Evolutionary conservation across 192 early-diverging fungal genomes (phyloP).

Genomic region (Mortierella alpina): DNA sequence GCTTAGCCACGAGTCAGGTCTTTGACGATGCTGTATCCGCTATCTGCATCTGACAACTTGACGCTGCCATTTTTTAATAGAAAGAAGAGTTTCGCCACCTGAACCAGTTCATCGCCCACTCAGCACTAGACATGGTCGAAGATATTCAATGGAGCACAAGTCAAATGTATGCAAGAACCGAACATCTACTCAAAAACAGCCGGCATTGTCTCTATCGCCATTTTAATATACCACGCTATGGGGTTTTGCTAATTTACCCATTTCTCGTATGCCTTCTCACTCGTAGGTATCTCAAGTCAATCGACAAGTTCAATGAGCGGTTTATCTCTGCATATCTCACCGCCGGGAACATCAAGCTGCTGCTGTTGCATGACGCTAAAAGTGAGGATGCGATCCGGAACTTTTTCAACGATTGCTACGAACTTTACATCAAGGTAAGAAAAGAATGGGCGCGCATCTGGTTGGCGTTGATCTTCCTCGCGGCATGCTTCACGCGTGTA

Average conservation of each 20-base stretch:
- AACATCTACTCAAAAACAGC: too few species aligned
- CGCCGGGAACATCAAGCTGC: slow-evolving; percentile 83
- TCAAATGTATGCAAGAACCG: slow-evolving; percentile 68
- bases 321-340: slow-evolving; percentile 93
- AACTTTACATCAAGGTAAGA: slow-evolving; percentile 88
- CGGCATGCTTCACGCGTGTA: not conserved
- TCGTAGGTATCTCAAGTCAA: slow-evolving; percentile 88
- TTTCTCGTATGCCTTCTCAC: not conserved
- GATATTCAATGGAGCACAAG: slow-evolving; percentile 92
- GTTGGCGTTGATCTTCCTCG: not conserved
- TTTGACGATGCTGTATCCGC: not conserved
- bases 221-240: not conserved
- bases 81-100: slow-evolving; percentile 89
- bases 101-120: slow-evolving; percentile 97
- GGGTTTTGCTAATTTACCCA: not conserved
- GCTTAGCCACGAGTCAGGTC: not conserved
- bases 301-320: slow-evolving; percentile 97
- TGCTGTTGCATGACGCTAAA: slow-evolving; percentile 85
- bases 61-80: slow-evolving; percentile 29
- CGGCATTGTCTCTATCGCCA: not conserved
- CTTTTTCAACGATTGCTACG: slow-evolving; percentile 88
- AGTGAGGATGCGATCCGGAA: slow-evolving; percentile 82
- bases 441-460: too few species aligned
- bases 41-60: not conserved
- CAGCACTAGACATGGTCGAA: slow-evolving; percentile 96